Percentiles rank a stretch among this genome's conserved stretches.
These are phyloP conservation scores for Chlorencoelia australis DNA, from an alignment of 2,329 filamentous ascomycete genomes.

Conservation along the genomic window DNA sequence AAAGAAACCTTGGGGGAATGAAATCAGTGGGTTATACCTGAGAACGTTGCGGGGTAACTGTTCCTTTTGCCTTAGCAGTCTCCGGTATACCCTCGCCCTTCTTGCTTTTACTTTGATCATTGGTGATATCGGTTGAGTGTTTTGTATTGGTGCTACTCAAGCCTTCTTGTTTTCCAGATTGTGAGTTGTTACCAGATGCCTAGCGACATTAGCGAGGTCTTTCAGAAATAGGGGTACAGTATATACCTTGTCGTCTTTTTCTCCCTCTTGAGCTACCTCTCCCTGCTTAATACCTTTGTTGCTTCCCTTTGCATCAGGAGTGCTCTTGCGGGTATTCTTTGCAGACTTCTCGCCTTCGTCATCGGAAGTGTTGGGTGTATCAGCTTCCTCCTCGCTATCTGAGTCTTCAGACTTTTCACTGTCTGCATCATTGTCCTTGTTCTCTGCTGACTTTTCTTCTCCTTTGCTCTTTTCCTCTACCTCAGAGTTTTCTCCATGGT, in stretches of 20 bases:
- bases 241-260: conserved; percentile 19
- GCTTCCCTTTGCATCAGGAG: conserved; percentile 30
- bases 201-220: too few relatives aligned
- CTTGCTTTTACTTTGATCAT: conserved; percentile 38
- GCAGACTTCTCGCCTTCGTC: conserved; percentile 25
- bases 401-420: conserved; percentile 13
- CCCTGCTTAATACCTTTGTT: conserved; percentile 25
- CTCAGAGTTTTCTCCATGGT: conserved; percentile 8
- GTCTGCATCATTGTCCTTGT: conserved; percentile 18
- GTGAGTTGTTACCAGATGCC: conserved; percentile 32
- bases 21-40: conserved; percentile 20
- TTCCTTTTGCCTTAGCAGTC: conserved; percentile 42
- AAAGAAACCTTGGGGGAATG: too few relatives aligned
- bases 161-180: conserved; percentile 42
- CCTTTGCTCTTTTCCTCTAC: conserved; percentile 23
- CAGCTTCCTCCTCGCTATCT: conserved; percentile 22
- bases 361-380: conserved; percentile 26
- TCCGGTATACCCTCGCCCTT: conserved; percentile 48
- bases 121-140: conserved; percentile 35
- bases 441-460: conserved; percentile 21
- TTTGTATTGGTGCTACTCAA: conserved; percentile 41
- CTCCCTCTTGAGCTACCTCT: conserved; percentile 11
- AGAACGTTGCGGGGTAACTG: conserved; percentile 29
- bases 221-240: too few relatives aligned
- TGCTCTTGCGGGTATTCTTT: conserved; percentile 25